phyloP scores from a whole-genome alignment of 1,139 yeast species.

The Suhomyces anneliseae region DNA sequence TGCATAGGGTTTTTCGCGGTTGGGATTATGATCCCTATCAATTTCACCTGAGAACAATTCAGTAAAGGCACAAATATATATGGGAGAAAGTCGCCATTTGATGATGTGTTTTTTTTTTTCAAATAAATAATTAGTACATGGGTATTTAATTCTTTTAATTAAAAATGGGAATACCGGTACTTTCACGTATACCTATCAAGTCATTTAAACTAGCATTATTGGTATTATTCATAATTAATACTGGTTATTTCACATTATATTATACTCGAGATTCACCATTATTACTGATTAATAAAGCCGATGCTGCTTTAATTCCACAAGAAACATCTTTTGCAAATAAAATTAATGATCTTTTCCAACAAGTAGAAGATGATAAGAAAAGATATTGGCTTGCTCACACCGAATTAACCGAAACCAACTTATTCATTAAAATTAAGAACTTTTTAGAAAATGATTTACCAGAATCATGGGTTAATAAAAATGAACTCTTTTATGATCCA shows the following conservation, averaged over 20 bases:
- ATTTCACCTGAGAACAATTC: neutral
- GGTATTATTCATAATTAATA: conserved; percentile 5
- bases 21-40: conserved; percentile 6
- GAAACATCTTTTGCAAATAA: conserved; percentile 1
- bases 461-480: conserved; percentile 18
- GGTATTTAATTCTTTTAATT: neutral
- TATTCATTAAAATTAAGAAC: conserved; percentile 7
- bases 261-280: neutral
- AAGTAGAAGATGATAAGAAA: conserved; percentile 12
- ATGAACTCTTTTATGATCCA: conserved; percentile 18
- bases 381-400: conserved; percentile 18
- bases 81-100: neutral
- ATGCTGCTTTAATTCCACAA: neutral
- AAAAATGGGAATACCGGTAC: conserved; percentile 2
- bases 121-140: neutral
- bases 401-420: conserved; percentile 9
- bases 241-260: conserved; percentile 4
- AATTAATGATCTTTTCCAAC: conserved; percentile 5
- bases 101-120: neutral
- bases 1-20: neutral
- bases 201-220: conserved; percentile 3
- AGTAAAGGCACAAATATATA: neutral
- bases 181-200: conserved; percentile 1
- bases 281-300: neutral
- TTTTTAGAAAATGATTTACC: conserved; percentile 19